These are phyloP conservation scores for Tulasnella sp. DNA, from an alignment of 768 basidiomycete genomes.

Conservation along the genomic window DNA sequence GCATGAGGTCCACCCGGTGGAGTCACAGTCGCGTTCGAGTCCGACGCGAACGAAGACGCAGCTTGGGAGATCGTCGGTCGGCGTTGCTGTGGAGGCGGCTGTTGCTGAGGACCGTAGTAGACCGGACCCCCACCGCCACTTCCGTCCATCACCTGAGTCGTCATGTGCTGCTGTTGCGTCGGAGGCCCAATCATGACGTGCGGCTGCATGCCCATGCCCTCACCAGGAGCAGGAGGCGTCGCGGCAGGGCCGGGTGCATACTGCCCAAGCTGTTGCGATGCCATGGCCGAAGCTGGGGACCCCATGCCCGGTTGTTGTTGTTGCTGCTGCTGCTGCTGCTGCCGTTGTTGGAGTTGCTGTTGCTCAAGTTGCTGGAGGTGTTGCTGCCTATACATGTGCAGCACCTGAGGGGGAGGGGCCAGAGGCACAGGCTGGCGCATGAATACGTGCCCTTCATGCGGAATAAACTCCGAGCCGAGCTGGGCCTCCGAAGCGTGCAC, in stretches of 20 bases:
- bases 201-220: background rate
- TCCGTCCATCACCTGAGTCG: background rate
- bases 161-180: background rate
- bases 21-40: background rate
- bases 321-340: background rate
- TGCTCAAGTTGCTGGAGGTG: background rate
- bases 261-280: background rate
- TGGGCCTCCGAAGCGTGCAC: conserved; percentile 23
- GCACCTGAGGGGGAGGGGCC: background rate
- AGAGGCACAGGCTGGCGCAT: background rate
- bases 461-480: conserved; percentile 33
- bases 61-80: background rate
- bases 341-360: no score
- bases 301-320: background rate
- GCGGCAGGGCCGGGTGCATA: background rate
- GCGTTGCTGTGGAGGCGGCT: background rate
- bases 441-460: background rate
- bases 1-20: background rate
- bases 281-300: background rate
- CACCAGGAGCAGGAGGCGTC: background rate
- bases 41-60: background rate
- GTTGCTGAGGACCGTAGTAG: background rate
- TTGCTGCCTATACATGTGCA: background rate
- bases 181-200: background rate
- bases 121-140: background rate